Conservation (phyloP, 208 protist species). For the Leptomonas seymouri region DNA sequence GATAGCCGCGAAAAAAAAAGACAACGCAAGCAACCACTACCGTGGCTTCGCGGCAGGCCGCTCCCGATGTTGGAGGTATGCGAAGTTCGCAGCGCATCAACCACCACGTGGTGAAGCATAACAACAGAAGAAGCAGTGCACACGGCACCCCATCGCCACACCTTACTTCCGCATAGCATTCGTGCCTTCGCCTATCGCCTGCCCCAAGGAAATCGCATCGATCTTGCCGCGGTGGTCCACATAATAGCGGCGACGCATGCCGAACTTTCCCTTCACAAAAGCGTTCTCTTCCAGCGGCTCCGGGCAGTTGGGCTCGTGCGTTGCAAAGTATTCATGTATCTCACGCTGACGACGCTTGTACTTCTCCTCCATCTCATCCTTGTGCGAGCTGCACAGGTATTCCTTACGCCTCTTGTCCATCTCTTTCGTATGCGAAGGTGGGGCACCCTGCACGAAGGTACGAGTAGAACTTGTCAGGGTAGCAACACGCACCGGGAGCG, state of each 20-base stretch:
- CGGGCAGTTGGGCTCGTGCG: constrained; percentile 57
- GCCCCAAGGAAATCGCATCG: constrained; percentile 33
- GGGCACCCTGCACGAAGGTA: constrained; percentile 67
- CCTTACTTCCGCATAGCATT: constrained; percentile 61
- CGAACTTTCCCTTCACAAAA: constrained; percentile 69
- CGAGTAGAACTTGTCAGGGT: constrained; percentile 16
- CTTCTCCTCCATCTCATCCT: constrained; percentile 37
- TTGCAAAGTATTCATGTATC: constrained; percentile 57
- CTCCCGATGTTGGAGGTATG: too few species aligned
- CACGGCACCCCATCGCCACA: background rate
- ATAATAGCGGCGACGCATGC: constrained; percentile 78
- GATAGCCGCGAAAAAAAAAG: too few species aligned
- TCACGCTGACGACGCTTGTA: constrained; percentile 43
- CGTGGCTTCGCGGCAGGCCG: too few species aligned
- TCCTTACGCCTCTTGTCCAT: constrained; percentile 25
- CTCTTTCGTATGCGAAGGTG: constrained; percentile 44
- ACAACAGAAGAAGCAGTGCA: background rate
- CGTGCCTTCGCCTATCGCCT: constrained; percentile 53
- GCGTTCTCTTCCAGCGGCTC: constrained; percentile 76
- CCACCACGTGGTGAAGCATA: too few species aligned
- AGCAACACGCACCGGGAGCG: background rate
- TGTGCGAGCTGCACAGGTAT: constrained; percentile 24
- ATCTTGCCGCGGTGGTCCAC: constrained; percentile 37
- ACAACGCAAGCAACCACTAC: too few species aligned
- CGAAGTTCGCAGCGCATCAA: too few species aligned